Conservation (phyloP, 306 rosid genomes). For the Adenanthera pavonina region DNA sequence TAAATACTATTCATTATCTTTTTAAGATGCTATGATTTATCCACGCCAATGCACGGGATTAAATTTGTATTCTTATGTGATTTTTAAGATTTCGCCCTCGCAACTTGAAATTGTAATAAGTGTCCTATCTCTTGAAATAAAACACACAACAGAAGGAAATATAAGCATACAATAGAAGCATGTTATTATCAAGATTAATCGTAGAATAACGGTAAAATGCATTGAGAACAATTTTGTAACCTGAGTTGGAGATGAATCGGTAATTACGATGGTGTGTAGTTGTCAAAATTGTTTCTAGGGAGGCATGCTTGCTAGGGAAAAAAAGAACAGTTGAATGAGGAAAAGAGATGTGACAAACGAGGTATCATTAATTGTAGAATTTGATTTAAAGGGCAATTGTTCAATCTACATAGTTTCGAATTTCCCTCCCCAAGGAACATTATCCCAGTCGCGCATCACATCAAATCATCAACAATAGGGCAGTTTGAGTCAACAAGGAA, state of each 20-base stretch:
- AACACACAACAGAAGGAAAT: background rate
- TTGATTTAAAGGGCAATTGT: background rate
- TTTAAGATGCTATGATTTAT: too few relatives aligned
- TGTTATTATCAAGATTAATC: too few relatives aligned
- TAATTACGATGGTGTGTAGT: background rate
- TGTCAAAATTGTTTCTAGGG: background rate
- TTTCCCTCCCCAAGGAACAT: background rate
- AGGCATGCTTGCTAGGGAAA: background rate
- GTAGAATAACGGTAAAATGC: background rate
- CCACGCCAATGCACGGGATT: too few relatives aligned
- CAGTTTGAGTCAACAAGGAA: background rate
- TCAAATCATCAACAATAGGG: slow-evolving; percentile 1
- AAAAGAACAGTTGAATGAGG: background rate
- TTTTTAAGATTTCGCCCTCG: background rate
- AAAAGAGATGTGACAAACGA: background rate
- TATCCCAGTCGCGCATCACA: slow-evolving; percentile 5
- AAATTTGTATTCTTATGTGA: background rate
- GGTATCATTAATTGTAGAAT: background rate
- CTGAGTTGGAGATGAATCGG: background rate
- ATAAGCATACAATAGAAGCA: background rate
- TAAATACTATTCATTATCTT: too few relatives aligned
- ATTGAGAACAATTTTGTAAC: background rate
- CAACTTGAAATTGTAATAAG: too few relatives aligned
- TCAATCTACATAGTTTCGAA: background rate
- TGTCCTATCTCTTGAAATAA: background rate